A percentile compares a stretch with the other conserved stretches of the same genome.
phyloP scores from a whole-genome alignment of 495 filamentous ascomycete species.

The Neurospora tetrasperma region DNA sequence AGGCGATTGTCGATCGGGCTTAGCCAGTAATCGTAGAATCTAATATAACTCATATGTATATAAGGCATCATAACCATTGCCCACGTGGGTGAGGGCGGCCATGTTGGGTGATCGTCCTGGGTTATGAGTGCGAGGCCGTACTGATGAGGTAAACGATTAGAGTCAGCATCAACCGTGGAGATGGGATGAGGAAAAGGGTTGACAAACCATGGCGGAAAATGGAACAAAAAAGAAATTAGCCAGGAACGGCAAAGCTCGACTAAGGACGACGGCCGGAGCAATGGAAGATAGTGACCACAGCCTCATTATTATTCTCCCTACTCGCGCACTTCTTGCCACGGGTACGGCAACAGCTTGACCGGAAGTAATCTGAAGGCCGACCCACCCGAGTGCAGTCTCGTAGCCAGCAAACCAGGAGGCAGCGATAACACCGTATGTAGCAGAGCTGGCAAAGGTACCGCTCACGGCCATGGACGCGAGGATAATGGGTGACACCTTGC shows the following conservation, averaged over 20 bases:
- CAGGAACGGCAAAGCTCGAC: conserved; percentile 22
- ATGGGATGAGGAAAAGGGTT: background rate
- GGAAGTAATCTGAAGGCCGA: background rate
- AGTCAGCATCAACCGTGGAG: background rate
- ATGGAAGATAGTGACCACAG: conserved; percentile 21
- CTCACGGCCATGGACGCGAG: conserved; percentile 44
- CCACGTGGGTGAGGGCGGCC: conserved; percentile 70
- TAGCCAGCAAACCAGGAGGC: conserved; percentile 29
- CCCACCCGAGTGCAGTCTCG: conserved; percentile 16
- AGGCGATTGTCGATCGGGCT: conserved; percentile 53
- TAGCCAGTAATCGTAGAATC: conserved; percentile 56
- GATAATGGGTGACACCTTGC: conserved; percentile 47
- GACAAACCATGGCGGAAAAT: conserved; percentile 24
- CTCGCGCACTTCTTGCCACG: background rate
- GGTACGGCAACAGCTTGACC: background rate
- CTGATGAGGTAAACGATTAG: conserved; percentile 6
- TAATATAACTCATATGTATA: conserved; percentile 54
- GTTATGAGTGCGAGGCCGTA: conserved; percentile 12
- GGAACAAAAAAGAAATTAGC: conserved; percentile 24
- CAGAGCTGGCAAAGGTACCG: conserved; percentile 37
- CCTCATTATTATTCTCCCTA: conserved; percentile 4
- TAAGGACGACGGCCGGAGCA: conserved; percentile 30
- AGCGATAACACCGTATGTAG: conserved; percentile 28
- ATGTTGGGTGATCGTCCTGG: conserved; percentile 27
- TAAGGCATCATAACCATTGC: conserved; percentile 59